Conservation (phyloP, 73 alveolate species). For the Paramecium pentaurelia region DNA sequence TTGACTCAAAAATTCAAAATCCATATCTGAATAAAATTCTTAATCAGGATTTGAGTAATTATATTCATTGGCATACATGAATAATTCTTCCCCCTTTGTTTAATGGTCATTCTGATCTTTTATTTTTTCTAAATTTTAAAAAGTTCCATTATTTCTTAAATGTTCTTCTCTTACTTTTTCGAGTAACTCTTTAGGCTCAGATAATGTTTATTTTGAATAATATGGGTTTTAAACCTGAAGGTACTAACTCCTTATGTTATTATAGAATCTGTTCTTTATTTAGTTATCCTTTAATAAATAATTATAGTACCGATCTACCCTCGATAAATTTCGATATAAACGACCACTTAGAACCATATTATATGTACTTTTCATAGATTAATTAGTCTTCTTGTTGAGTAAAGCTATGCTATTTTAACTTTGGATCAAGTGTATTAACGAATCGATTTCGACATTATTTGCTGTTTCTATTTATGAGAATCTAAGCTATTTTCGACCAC, state of each 20-base stretch:
- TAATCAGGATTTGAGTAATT: neutral
- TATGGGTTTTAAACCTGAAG: neutral
- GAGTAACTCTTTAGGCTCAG: neutral
- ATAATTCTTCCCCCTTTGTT: neutral
- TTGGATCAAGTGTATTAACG: neutral
- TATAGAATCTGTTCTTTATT: slow-evolving; percentile 51
- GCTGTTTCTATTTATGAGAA: neutral
- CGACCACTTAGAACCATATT: neutral
- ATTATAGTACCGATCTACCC: slow-evolving; percentile 25
- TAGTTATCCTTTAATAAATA: neutral
- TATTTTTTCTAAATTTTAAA: no score
- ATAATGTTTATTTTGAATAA: neutral
- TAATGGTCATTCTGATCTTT: neutral
- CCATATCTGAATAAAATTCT: no score
- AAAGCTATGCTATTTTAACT: neutral
- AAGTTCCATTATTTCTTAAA: neutral
- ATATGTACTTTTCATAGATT: neutral
- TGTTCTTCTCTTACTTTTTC: neutral
- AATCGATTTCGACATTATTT: neutral
- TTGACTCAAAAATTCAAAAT: no score
- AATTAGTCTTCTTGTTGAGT: neutral
- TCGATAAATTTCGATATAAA: neutral
- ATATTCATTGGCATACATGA: neutral
- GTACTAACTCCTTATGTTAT: neutral
- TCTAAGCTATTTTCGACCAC: neutral